Evolutionary conservation across 2,329 filamentous ascomycete genomes (phyloP), one percentile per base, ranked within the genome.

Genomic region (Aspergillus awamori): DNA sequence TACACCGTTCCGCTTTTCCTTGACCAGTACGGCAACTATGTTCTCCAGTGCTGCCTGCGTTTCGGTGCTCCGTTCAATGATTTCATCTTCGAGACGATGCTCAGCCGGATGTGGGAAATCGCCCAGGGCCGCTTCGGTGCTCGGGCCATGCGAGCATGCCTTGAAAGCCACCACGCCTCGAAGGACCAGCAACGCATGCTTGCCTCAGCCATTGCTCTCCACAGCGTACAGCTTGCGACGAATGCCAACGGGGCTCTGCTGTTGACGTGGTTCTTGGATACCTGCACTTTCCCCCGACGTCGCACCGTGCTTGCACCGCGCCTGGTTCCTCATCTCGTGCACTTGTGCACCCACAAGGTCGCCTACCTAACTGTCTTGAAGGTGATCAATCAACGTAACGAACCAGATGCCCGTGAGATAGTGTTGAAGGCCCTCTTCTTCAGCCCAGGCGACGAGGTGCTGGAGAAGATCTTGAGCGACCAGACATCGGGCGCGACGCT

Each of bases 11-110:
- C 93, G 2, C 84, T 98, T 20, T 98, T 99, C 84, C 84, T 98
- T 39, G 95, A 99, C 72, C 95, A 99, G 74, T 99, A 96, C 70
- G 95, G 95, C 74, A 99, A 99, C 80, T 99, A 99, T 70, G 95
- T 99, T 59, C 85, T 98, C 69, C 95, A 99, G 78, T 95, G 95
- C 69, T 98, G 94, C 75, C 84, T 99, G 66, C 93, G 96, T 69
- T 99, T 97, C 72, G 91, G 91, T 13, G 81, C 89, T 30, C 92
- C 93, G 1, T 92, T 88, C 80, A 98, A 96, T 72, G 89, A 97
- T 77, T 98, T 96, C 80, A 97, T 99, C 74, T 99, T 99, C 70
- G 95, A 98, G 80, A 92, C 91, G 2, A 98, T 98, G 94, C 84
- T 98, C 58, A 91, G 89, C 78, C 88, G 89, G 67, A 91, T 98